phyloP scores from a whole-genome alignment of 352 stramenopile genomes.

The Phytophthora multivora region DNA sequence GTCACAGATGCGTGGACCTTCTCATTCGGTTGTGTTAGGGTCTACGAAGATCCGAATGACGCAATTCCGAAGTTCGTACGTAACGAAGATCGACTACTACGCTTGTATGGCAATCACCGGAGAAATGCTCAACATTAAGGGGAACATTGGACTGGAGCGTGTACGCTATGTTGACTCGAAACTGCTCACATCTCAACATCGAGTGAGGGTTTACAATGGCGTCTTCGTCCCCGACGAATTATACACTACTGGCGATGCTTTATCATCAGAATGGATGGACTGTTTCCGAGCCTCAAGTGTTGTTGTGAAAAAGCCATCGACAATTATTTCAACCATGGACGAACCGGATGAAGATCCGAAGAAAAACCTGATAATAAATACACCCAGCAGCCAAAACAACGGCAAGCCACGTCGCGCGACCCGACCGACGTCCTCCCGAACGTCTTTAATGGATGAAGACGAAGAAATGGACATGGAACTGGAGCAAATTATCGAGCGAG shows the following conservation, averaged over 20 bases:
- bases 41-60: slow-evolving; percentile 80
- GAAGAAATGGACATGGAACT: slow-evolving; percentile 77
- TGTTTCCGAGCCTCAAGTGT: slow-evolving; percentile 52
- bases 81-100: slow-evolving; percentile 88
- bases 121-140: slow-evolving; percentile 87
- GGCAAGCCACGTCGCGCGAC: neutral
- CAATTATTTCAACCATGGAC: neutral
- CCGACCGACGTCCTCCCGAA: slow-evolving; percentile 32
- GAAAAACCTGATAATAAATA: neutral
- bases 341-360: slow-evolving; percentile 3
- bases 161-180: slow-evolving; percentile 78
- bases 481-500: slow-evolving; percentile 70
- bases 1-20: slow-evolving; percentile 35
- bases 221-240: slow-evolving; percentile 75
- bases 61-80: slow-evolving; percentile 82
- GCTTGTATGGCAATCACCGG: slow-evolving; percentile 79
- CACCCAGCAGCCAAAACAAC: slow-evolving; percentile 1
- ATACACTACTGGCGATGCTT: slow-evolving; percentile 63
- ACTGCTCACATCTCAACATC: slow-evolving; percentile 64
- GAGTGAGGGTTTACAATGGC: slow-evolving; percentile 65
- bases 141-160: slow-evolving; percentile 78
- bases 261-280: slow-evolving; percentile 86
- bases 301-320: slow-evolving; percentile 13
- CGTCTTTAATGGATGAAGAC: slow-evolving; percentile 47
- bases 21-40: slow-evolving; percentile 62